phyloP scores from a whole-genome alignment of 2,329 filamentous ascomycete species.

The Pseudopithomyces maydicus region DNA sequence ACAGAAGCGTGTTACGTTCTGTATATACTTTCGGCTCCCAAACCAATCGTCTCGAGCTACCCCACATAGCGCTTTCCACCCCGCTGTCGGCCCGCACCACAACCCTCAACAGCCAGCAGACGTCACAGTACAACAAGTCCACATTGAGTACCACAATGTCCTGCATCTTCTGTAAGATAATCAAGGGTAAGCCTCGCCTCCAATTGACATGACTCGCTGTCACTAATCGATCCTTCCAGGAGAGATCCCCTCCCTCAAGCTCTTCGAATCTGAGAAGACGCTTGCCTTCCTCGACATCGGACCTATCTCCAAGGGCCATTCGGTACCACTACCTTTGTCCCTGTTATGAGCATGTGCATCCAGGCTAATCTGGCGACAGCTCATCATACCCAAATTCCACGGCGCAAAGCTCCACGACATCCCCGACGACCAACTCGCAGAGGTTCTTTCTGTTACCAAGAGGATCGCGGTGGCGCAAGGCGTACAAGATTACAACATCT shows the following conservation, averaged over 20 bases:
- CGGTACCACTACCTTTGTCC: conserved; percentile 61
- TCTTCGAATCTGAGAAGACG: conserved; percentile 92
- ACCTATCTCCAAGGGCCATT: conserved; percentile 85
- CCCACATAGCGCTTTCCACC: conserved; percentile 10
- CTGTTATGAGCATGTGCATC: not conserved
- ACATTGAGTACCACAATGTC: conserved; percentile 55
- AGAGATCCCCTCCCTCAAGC: conserved; percentile 95
- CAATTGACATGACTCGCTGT: conserved; percentile 3
- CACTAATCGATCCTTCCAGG: conserved; percentile 57
- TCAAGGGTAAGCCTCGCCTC: conserved; percentile 70
- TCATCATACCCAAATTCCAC: conserved; percentile 95
- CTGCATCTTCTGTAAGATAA: conserved; percentile 98
- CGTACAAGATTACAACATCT: conserved; percentile 82
- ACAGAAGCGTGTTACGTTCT: too few relatives aligned
- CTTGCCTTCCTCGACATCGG: conserved; percentile 96
- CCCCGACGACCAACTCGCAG: conserved; percentile 82
- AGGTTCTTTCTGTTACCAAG: conserved; percentile 87
- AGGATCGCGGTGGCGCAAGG: conserved; percentile 80
- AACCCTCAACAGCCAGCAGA: conserved; percentile 14
- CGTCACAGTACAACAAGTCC: conserved; percentile 28
- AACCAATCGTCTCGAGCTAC: too few relatives aligned
- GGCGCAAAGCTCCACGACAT: conserved; percentile 91
- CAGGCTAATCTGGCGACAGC: conserved; percentile 57
- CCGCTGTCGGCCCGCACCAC: conserved; percentile 14
- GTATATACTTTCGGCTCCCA: too few relatives aligned